A percentile compares a stretch with the other conserved stretches of the same genome.
Conservation (phyloP, 1,284 basidiomycete species). For the Cutaneotrichosporon sp. region DNA sequence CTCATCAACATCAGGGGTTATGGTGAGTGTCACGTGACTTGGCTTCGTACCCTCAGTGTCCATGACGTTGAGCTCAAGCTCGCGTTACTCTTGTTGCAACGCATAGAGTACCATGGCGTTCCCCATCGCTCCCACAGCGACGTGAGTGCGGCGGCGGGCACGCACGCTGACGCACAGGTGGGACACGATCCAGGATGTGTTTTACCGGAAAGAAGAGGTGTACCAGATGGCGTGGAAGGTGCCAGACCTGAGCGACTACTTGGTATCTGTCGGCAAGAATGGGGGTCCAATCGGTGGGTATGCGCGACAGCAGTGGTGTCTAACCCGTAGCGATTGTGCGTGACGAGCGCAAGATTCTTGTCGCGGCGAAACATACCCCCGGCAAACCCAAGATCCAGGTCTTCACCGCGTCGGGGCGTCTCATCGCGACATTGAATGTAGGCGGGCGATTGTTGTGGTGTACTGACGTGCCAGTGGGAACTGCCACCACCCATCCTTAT, state of each 20-base stretch:
- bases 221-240: slow-evolving; percentile 79
- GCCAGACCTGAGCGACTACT: slow-evolving; percentile 71
- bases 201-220: slow-evolving; percentile 63
- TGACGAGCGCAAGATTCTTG: slow-evolving; percentile 73
- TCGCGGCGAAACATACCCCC: slow-evolving; percentile 61
- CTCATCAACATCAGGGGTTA: no score
- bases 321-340: slow-evolving; percentile 70
- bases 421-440: slow-evolving; percentile 49
- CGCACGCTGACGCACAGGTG: slow-evolving; percentile 28
- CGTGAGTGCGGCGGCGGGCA: slow-evolving; percentile 11
- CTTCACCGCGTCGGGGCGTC: slow-evolving; percentile 50
- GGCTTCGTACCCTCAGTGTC: no score
- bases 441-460: slow-evolving; percentile 15
- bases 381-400: slow-evolving; percentile 60
- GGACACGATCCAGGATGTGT: slow-evolving; percentile 49
- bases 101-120: slow-evolving; percentile 15
- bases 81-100: background rate
- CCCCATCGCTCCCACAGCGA: slow-evolving; percentile 19
- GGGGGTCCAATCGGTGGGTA: slow-evolving; percentile 77
- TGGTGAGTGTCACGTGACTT: no score
- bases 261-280: slow-evolving; percentile 73
- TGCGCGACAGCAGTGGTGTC: background rate
- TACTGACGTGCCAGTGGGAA: slow-evolving; percentile 35
- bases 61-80: background rate
- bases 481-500: slow-evolving; percentile 36